These are phyloP conservation scores for Apiotrichum porosum DNA, from an alignment of 1,284 basidiomycete species.

Conservation along the genomic window DNA sequence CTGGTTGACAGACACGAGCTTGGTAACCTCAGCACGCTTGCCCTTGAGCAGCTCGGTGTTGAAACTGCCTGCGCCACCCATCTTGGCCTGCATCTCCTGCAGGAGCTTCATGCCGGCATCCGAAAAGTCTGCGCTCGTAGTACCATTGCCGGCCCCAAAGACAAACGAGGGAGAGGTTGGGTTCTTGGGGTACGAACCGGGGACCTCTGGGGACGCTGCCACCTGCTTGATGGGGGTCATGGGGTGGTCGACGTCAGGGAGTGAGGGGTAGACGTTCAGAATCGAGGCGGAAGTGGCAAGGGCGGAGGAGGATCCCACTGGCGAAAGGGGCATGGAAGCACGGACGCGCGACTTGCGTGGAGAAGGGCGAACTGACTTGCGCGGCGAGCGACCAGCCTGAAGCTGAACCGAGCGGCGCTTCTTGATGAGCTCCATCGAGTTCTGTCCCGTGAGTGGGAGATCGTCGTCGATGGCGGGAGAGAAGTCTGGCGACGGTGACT, in stretches of 20 bases:
- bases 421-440: slow-evolving; percentile 24
- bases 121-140: slow-evolving; percentile 32
- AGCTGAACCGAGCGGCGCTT: slow-evolving; percentile 36
- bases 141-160: slow-evolving; percentile 24
- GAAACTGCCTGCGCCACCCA: slow-evolving; percentile 23
- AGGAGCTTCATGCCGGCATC: slow-evolving; percentile 33
- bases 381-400: too few species aligned
- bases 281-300: slow-evolving; percentile 9
- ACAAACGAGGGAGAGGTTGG: slow-evolving; percentile 16
- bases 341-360: slow-evolving; percentile 11
- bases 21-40: slow-evolving; percentile 33
- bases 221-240: not conserved
- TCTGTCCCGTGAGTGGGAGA: slow-evolving; percentile 30
- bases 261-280: slow-evolving; percentile 24
- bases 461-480: slow-evolving; percentile 15
- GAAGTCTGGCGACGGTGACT: not conserved
- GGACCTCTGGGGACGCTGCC: not conserved
- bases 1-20: slow-evolving; percentile 30
- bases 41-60: slow-evolving; percentile 42
- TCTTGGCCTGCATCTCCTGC: slow-evolving; percentile 40
- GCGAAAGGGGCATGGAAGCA: slow-evolving; percentile 38
- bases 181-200: slow-evolving; percentile 6
- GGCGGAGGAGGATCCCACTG: too few species aligned
- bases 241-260: not conserved
- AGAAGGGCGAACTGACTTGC: too few species aligned